phyloP scores from a whole-genome alignment of 225 moss, liverwort and hornwort genomes.

The Pseudisothecium myosuroides region DNA sequence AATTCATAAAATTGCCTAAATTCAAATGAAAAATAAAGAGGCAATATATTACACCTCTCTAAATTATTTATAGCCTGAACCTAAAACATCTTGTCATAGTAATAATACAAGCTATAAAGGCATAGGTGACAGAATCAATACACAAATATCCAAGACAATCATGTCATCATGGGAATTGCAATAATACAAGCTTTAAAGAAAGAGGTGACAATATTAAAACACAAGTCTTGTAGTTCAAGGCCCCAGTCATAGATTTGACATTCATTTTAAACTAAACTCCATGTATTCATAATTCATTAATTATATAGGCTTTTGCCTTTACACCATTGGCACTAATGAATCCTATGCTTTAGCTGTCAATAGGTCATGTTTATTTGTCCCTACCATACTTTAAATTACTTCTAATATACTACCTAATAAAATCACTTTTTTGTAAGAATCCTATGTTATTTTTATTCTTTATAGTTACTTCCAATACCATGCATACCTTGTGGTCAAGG shows the following conservation, averaged over 20 bases:
- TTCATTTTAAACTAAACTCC: fast-evolving
- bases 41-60: not conserved
- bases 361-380: not conserved
- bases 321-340: too few species aligned
- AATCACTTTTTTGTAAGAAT: not conserved
- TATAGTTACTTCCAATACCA: fast-evolving
- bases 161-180: not conserved
- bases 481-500: fast-evolving
- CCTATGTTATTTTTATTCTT: not conserved
- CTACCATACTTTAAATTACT: too few species aligned
- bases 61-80: not conserved
- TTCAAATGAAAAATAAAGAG: not conserved
- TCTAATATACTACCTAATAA: not conserved
- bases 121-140: not conserved
- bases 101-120: not conserved
- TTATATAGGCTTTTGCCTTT: not conserved
- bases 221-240: not conserved
- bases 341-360: fast-evolving
- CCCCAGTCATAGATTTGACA: not conserved
- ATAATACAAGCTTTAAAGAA: not conserved
- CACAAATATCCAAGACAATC: not conserved
- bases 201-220: not conserved
- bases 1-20: not conserved
- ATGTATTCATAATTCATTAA: not conserved
- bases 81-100: not conserved